Evolutionary conservation across 2,329 filamentous ascomycete species (phyloP), one percentile per base, ranked within the genome.

Genomic region (Colletotrichum sp.): DNA sequence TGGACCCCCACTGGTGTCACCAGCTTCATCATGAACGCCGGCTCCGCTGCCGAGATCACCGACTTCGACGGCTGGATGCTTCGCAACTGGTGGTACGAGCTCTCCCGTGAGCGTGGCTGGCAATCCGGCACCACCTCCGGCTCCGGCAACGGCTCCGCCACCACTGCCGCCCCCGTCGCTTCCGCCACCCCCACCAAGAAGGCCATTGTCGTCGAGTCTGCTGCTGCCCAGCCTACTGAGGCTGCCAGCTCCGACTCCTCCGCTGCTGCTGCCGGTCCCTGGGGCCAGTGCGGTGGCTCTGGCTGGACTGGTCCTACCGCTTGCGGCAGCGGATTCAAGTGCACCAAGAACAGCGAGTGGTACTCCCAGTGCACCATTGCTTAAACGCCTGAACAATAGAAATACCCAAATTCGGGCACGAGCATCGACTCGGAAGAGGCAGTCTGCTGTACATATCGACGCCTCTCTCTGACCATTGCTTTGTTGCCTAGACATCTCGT

Each of bases 11-110:
- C 81, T 8, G 86, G 86, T 8, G 77, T 85, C 36, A 78, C 79
- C 9, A 85, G 81, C 78, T 88, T 88, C 80, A 82, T 88, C 76
- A 88, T 89, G 87, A 78, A 84, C 60, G 86, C 87, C 64, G 87
- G 87, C 6, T 84, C 84, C 61, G 80, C 87, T 2, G 80, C 78
- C 25, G 74, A 82, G 62, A 82, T 88, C 25, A 89, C 87, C 4
- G 86, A 89, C 56, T 89, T 89, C 65, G 87, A 88, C 68, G 86
- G 85, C 25, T 88, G 87, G 87, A 88, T 88, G 87, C 79, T 85
- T 62, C 79, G 86, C 2, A 86, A 88, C 78, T 88, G 86, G 86
- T 88, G 86, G 86, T 81, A 83, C 39, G 79, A 83, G 75, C 78
- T 83, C 39, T 83, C 82, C 32, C 80, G 81, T 1, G 55, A 79